phyloP scores from a whole-genome alignment of 1,284 basidiomycete species.

The Calocybe gambosa region DNA sequence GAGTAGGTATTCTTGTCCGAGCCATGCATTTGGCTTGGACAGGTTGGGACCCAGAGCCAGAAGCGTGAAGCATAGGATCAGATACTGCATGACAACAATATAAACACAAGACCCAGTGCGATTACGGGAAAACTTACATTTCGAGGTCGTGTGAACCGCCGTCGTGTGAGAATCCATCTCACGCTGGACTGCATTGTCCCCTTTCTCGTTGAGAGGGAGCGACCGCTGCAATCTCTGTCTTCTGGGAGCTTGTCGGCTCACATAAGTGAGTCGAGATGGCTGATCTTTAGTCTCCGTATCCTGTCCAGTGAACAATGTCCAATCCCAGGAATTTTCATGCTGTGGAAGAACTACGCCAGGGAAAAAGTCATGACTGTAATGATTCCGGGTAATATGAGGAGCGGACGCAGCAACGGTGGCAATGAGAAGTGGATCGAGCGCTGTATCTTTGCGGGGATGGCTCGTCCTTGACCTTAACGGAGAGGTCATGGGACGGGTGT shows the following conservation, averaged over 20 bases:
- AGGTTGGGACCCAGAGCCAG: constrained; percentile 16
- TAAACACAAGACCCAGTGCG: constrained; percentile 19
- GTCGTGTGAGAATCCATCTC: constrained; percentile 26
- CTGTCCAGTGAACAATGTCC: constrained; percentile 46
- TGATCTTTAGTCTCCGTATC: constrained; percentile 31
- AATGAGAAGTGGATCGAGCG: constrained; percentile 67
- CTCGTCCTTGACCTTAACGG: constrained; percentile 32
- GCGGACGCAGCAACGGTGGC: constrained; percentile 66
- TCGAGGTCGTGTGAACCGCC: constrained; percentile 21
- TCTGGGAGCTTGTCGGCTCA: constrained; percentile 68
- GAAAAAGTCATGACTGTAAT: constrained; percentile 69
- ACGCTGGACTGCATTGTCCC: constrained; percentile 27
- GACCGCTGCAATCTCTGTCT: constrained; percentile 41
- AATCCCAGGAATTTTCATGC: constrained; percentile 50
- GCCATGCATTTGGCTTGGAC: constrained; percentile 87
- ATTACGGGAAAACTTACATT: constrained; percentile 29
- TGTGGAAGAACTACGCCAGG: constrained; percentile 49
- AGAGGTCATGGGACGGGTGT: constrained; percentile 47
- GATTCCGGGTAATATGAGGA: constrained; percentile 70
- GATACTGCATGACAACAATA: constrained; percentile 19
- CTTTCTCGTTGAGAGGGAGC: constrained; percentile 27
- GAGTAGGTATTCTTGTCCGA: constrained; percentile 94
- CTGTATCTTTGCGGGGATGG: constrained; percentile 53
- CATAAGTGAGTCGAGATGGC: constrained; percentile 47
- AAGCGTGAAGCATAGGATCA: constrained; percentile 9